These are phyloP conservation scores for Pulicaria dysenterica DNA, from an alignment of 129 eudicot genomes.

Conservation along the genomic window DNA sequence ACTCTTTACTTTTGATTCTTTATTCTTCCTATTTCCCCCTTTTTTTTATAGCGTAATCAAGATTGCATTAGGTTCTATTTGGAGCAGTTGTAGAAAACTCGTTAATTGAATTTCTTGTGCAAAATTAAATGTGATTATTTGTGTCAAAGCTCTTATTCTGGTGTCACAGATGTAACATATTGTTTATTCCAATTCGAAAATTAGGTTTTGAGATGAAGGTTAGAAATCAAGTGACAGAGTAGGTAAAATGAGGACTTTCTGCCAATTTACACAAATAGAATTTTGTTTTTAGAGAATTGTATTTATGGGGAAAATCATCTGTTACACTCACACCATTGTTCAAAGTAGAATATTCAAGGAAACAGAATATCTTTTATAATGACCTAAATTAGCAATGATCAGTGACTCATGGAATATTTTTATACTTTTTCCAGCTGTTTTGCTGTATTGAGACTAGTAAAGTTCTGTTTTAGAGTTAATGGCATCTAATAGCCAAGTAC, in stretches of 20 bases:
- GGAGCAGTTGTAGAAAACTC: neutral
- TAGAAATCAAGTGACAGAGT: conserved; percentile 10
- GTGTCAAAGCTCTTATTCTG: no score
- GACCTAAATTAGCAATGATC: neutral
- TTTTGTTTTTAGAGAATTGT: neutral
- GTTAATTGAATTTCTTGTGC: neutral
- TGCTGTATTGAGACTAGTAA: neutral
- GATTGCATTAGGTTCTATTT: neutral
- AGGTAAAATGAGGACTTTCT: neutral
- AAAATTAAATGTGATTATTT: neutral
- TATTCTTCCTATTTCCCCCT: neutral
- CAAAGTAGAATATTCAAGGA: neutral
- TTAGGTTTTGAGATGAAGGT: conserved; percentile 23
- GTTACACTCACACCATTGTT: no score
- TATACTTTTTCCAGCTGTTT: neutral
- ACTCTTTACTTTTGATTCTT: neutral
- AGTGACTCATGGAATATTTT: neutral
- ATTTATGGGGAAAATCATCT: neutral
- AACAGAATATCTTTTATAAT: neutral
- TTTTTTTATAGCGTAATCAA: neutral
- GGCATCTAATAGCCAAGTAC: no score
- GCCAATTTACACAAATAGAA: neutral
- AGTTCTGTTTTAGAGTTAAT: neutral
- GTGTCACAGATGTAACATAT: no score
- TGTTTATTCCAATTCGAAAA: neutral